Evolutionary conservation across 805 yeast genomes (phyloP), one percentile per base, ranked within the genome.

Genomic region (Metschnikowia vanudenii): DNA sequence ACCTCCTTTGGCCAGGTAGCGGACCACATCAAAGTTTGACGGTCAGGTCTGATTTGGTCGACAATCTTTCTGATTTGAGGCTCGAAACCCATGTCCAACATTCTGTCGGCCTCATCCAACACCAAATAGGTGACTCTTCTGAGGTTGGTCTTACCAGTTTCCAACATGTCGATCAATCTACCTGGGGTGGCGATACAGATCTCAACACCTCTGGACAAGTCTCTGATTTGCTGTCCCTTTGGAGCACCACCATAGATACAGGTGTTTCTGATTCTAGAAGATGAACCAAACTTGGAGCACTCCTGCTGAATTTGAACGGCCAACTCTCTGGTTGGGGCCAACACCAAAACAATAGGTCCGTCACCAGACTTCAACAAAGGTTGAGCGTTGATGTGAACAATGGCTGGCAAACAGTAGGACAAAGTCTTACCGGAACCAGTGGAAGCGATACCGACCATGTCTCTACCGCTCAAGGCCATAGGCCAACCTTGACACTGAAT

Each of bases 401-500:
- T 94, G 56, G 94, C 86, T 56, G 99, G 99, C 64, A 94, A 78
- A 78, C 97, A 89, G 79, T 92, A 94, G 35, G 97, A 88, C 61
- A 94, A 78, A 53, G 99, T 94, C 79, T 94, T 94, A 79, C 99
- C 99, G 46, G 97, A 91, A 74, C 99, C 99, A 57, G 99, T 94
- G 58, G 97, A 86, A 47, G 99, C 98, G 68, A 94, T 85, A 79
- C 99, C 99, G 71, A 94, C 88, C 92, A 94, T 86, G 69, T 94
- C 98, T 75, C 98, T 88, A 77, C 99, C 99, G 60, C 92, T 83
- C 49, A 91, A 78, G 63, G 99, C 99, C 99, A 94, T 94, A 54
- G 99, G 99, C 99, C 99, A 94, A 76, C 99, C 99, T 77, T 94
- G 99, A 72, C 97, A 89, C 76, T 94, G 99, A 64, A 94, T 94